Base-by-base conservation (phyloP, 2,329 filamentous ascomycete species). In the Geosmithia putterillii region DNA sequence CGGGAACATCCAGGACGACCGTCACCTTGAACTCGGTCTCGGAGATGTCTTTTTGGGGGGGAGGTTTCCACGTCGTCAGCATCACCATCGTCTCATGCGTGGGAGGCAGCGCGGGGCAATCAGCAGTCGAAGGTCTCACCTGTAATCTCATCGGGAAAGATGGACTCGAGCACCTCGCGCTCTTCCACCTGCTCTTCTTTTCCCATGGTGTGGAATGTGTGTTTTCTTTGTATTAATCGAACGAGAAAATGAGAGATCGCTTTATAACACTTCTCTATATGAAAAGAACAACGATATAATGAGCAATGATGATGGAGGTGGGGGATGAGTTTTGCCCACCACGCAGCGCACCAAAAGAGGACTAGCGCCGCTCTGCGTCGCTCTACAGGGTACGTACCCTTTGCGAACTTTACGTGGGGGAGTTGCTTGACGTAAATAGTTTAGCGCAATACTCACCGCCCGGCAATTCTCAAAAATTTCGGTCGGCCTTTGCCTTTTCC, bases 111-210 rank as follows among this genome's bases (percentile, higher is more conserved):
- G 35, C 35, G 28, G 28, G 28, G 28, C 35, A 38, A 18, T 18
- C 15, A 42, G 23, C 28, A 36, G 40, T 39, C 49, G n/a, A 32
- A 5, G 14, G n/a, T 34, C 62, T 40, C 57, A 90, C 88, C 84
- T 74, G 82, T 90, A 53, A 98, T 95, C 67, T 98, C 92, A 47
- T 98, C 90, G 1, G 92, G 88, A 54, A 96, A 98, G 58, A 98
- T 98, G 47, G 90, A 95, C 58, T 94, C 87, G 59, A 98, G 86
- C 54, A 98, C 90, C 64, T 98, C 92, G 48, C 89, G 82, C 74
- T 98, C 92, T 67, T 98, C 92, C 51, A 81, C 68, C 63, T 98
- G 92, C 47, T 98, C 92, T 71, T 96, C 90, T 60, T 67, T 73
- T 41, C 78, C 78, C 79, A 83, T 81, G 28, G 22, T 48, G 6